Evolutionary conservation across 257 asterid genomes (phyloP), one percentile per base, ranked within the genome.

Genomic region (Coffea canephora): DNA sequence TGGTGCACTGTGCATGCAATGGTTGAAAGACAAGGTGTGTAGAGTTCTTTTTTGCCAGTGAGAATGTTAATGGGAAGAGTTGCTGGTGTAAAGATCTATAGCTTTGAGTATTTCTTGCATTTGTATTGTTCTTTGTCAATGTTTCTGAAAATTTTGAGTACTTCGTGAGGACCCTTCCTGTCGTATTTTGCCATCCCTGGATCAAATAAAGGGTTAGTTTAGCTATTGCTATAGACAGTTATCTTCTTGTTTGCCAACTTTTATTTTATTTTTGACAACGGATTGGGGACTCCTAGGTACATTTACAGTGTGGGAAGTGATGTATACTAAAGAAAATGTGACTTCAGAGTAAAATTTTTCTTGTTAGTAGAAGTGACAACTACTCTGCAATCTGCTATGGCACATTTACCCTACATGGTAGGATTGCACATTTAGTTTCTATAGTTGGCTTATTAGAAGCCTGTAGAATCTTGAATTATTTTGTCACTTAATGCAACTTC

Each of bases 1-100:
- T 36, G 97, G 97, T 71, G 96, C 94, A 48, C 97, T 92, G 77
- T 92, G 97, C 88, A 92, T 92, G 97, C 96, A 91, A 82, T 92
- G 97, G 97, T 82, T 92, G 82, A 94, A 87, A 81, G 97, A 92
- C 84, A 92, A 92, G 97, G 96, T 92, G 75, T 34, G 84, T 82
- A 54, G 8, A 55, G 27, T 52, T 73, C 49, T 73, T 55, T 27
- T 18, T 52, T 16, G 31, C 12, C 34, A 4, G 77, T 27, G 11
- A 19, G 19, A n/a, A 15, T 50, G 15, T 73, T 49, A 48, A 2
- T 48, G 25, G 61, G 76, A 73, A 16, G 65, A 49, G 66, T n/a
- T 73, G 48, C 46, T 49, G 46, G 27, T 15, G 45, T 52, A 21
- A 49, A 31, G 9, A 66, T 61, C 39, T 48, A 69, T 82, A 8